These are phyloP conservation scores for Pythium folliculosum DNA, from an alignment of 352 stramenopile species.

Conservation along the genomic window DNA sequence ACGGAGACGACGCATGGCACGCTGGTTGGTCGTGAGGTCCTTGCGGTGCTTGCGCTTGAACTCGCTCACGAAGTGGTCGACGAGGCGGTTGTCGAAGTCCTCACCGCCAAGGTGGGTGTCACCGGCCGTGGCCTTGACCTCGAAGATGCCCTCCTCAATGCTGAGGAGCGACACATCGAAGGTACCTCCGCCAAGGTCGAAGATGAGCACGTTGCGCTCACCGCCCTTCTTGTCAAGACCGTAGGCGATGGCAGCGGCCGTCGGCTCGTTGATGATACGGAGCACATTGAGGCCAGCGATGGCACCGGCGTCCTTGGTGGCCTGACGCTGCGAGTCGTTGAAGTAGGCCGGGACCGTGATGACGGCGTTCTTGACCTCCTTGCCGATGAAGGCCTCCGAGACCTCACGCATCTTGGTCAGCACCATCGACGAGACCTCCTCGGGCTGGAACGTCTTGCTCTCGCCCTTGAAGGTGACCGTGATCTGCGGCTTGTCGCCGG, in stretches of 20 bases:
- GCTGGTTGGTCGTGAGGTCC: conserved; percentile 88
- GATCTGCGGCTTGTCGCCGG: conserved; percentile 82
- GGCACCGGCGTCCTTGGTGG: conserved; percentile 34
- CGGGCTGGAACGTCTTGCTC: conserved; percentile 49
- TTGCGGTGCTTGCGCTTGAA: conserved; percentile 93
- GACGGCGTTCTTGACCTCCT: conserved; percentile 37
- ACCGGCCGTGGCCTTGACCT: conserved; percentile 96
- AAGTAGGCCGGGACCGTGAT: conserved; percentile 39
- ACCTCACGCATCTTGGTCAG: conserved; percentile 52
- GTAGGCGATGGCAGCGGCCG: conserved; percentile 91
- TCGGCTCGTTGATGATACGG: conserved; percentile 93
- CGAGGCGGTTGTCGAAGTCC: conserved; percentile 95
- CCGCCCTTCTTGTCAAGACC: conserved; percentile 66
- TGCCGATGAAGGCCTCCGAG: conserved; percentile 47
- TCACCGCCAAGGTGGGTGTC: conserved; percentile 94
- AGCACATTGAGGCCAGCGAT: conserved; percentile 26
- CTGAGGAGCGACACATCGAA: conserved; percentile 2
- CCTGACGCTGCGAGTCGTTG: conserved; percentile 36
- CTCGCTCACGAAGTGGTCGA: conserved; percentile 91
- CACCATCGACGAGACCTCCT: conserved; percentile 66
- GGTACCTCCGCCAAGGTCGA: not conserved
- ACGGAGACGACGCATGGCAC: conserved; percentile 89
- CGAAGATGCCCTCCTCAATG: conserved; percentile 96
- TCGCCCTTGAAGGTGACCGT: conserved; percentile 46
- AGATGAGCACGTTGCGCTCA: conserved; percentile 6